phyloP scores from a whole-genome alignment of 2,329 filamentous ascomycete genomes.

The Arthrinium phaeospermum region DNA sequence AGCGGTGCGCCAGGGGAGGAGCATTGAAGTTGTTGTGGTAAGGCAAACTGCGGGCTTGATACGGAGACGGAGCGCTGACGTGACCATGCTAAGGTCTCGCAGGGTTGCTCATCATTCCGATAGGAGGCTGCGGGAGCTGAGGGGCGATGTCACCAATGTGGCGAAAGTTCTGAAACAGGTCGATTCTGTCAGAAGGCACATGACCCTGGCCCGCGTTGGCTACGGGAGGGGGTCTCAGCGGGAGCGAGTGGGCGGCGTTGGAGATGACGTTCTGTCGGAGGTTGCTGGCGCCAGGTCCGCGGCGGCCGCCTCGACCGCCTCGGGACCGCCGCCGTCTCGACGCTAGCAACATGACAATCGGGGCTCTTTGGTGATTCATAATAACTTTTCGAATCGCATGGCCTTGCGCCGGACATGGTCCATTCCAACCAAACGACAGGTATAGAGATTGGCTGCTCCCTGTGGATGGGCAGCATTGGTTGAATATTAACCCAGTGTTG shows the following conservation, averaged over 20 bases:
- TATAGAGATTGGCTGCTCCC: slow-evolving; percentile 30
- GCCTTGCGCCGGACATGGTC: too few species aligned
- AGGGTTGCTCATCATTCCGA: too few species aligned
- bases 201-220: fast-evolving
- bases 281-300: too few species aligned
- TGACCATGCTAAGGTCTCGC: too few species aligned
- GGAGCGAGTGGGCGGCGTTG: neutral
- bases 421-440: too few species aligned
- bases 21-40: too few species aligned
- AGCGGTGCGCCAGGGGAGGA: too few species aligned
- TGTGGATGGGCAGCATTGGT: slow-evolving; percentile 30
- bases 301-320: neutral
- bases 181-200: neutral
- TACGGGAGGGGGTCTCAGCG: neutral
- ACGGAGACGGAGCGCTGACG: neutral
- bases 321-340: neutral
- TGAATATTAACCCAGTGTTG: slow-evolving; percentile 24
- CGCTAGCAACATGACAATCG: neutral
- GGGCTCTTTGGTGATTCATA: too few species aligned
- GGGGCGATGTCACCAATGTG: neutral
- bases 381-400: too few species aligned
- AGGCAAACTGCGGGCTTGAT: too few species aligned
- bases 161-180: neutral
- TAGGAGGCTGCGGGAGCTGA: too few species aligned
- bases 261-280: neutral